Percentiles rank a stretch among this genome's conserved stretches.
phyloP scores from a whole-genome alignment of 192 early-diverging fungal species.

The Coemansia asiatica region DNA sequence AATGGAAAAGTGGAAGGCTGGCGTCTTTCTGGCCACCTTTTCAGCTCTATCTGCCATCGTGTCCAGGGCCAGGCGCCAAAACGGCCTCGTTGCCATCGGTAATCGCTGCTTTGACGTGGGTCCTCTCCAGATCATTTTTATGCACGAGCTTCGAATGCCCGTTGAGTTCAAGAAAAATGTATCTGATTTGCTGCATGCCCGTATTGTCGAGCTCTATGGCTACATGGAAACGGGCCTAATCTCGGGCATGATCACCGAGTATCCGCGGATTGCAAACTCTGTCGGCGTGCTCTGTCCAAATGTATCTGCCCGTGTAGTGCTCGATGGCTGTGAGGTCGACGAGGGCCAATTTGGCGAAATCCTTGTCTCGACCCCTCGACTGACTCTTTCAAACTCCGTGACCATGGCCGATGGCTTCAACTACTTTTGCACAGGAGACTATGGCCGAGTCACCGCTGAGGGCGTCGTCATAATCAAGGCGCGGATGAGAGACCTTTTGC shows the following conservation, averaged over 20 bases:
- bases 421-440: slow-evolving; percentile 47
- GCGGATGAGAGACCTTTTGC: slow-evolving; percentile 33
- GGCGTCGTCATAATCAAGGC: slow-evolving; percentile 49
- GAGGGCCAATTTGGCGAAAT: slow-evolving; percentile 49
- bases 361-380: slow-evolving; percentile 40
- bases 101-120: slow-evolving; percentile 22
- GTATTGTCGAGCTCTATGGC: slow-evolving; percentile 51
- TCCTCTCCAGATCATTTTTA: slow-evolving; percentile 31
- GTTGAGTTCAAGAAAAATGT: slow-evolving; percentile 25
- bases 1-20: slow-evolving; percentile 31
- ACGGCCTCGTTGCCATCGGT: slow-evolving; percentile 12
- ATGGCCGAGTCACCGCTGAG: slow-evolving; percentile 31
- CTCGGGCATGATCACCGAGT: slow-evolving; percentile 50
- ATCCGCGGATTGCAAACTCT: slow-evolving; percentile 38
- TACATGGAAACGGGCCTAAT: slow-evolving; percentile 47
- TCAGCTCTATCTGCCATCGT: slow-evolving; percentile 21
- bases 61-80: slow-evolving; percentile 13
- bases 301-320: slow-evolving; percentile 37
- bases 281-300: slow-evolving; percentile 45
- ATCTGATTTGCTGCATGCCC: slow-evolving; percentile 25
- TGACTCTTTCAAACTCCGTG: slow-evolving; percentile 5
- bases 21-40: slow-evolving; percentile 31
- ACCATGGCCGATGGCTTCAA: slow-evolving; percentile 1
- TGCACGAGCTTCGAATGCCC: slow-evolving; percentile 31
- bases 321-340: slow-evolving; percentile 32